Percentiles rank a stretch among this genome's conserved stretches.
These are phyloP conservation scores for Trifolium subterraneum DNA, from an alignment of 306 rosid genomes.

Conservation along the genomic window DNA sequence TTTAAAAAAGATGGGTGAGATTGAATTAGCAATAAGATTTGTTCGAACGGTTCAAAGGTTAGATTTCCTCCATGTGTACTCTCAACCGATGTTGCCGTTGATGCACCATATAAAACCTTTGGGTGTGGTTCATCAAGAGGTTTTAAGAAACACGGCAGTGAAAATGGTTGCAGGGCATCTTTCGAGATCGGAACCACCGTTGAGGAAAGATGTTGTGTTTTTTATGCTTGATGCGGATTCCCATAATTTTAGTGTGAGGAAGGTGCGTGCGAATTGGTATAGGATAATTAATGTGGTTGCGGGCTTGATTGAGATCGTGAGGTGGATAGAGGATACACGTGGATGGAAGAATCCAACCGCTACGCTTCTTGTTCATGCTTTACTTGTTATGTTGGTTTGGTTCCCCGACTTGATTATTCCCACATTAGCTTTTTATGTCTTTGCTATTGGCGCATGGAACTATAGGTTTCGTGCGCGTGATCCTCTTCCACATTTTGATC, in stretches of 20 bases:
- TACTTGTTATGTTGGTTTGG: slow-evolving; percentile 78
- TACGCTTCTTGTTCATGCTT: slow-evolving; percentile 70
- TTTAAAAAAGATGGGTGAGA: slow-evolving; percentile 74
- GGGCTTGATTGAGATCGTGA: slow-evolving; percentile 55
- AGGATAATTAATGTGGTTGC: slow-evolving; percentile 67
- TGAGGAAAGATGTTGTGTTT: slow-evolving; percentile 64
- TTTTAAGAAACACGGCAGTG: slow-evolving; percentile 63
- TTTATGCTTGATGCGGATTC: slow-evolving; percentile 83
- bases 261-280: slow-evolving; percentile 78
- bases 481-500: slow-evolving; percentile 67
- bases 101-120: slow-evolving; percentile 88
- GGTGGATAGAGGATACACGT: slow-evolving; percentile 80
- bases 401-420: slow-evolving; percentile 86
- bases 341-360: slow-evolving; percentile 84
- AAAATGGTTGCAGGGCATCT: slow-evolving; percentile 67
- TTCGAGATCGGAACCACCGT: slow-evolving; percentile 77
- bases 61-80: slow-evolving; percentile 78
- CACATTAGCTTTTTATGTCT: slow-evolving; percentile 59
- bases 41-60: slow-evolving; percentile 53
- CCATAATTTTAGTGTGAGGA: slow-evolving; percentile 71
- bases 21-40: slow-evolving; percentile 77
- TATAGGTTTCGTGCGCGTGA: slow-evolving; percentile 62
- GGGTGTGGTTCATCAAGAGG: slow-evolving; percentile 73
- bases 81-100: slow-evolving; percentile 71
- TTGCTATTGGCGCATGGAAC: slow-evolving; percentile 74